Evolutionary conservation across 176 grass and related monocot genomes (phyloP).

Genomic region (Thalia dealbata): DNA sequence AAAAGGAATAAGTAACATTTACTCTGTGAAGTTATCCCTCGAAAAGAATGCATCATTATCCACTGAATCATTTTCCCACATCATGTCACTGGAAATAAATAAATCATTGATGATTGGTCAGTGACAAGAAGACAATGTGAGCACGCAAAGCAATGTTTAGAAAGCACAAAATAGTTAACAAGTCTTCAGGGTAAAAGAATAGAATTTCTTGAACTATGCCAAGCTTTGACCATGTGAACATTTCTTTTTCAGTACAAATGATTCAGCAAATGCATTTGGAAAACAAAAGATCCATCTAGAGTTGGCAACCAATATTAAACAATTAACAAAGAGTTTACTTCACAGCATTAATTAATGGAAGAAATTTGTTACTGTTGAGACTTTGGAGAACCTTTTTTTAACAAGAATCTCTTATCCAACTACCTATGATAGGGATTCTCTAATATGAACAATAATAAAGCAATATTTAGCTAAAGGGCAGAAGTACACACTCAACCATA

Average conservation of each 20-base stretch:
- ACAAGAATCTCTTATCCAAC: neutral
- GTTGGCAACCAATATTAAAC: neutral
- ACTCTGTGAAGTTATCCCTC: constrained; percentile 60
- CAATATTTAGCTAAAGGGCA: neutral
- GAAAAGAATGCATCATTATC: constrained; percentile 45
- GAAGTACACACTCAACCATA: neutral
- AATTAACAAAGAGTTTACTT: neutral
- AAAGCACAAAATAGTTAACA: neutral
- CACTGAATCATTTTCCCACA: constrained; percentile 21
- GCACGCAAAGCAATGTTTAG: neutral
- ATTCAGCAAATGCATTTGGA: neutral
- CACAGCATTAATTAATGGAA: neutral
- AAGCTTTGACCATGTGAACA: neutral
- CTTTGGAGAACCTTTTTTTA: neutral
- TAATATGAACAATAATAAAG: neutral
- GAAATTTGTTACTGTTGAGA: neutral
- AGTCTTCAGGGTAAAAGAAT: neutral
- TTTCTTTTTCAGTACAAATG: neutral
- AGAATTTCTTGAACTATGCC: neutral
- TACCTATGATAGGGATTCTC: neutral
- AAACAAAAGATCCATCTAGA: neutral
- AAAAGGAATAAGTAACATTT: constrained; percentile 17
- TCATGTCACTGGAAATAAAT: constrained; percentile 35
- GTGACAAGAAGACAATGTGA: neutral
- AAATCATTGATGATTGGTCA: neutral